phyloP scores from a whole-genome alignment of 768 basidiomycete genomes.

The Steccherinum ochraceum region DNA sequence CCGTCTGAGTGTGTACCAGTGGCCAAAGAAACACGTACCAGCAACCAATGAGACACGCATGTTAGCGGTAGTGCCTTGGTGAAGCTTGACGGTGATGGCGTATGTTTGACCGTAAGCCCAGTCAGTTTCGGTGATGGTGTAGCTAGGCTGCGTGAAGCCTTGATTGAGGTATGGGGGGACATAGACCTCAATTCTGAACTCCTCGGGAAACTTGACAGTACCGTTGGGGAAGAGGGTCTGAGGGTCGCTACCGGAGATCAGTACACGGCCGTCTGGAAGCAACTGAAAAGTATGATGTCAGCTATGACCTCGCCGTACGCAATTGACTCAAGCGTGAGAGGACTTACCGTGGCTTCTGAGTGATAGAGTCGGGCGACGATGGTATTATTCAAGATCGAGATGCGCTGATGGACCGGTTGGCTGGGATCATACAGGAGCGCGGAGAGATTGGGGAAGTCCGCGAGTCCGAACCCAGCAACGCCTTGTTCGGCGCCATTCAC shows the following conservation, averaged over 20 bases:
- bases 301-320: neutral
- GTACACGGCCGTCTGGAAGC: slow-evolving; percentile 66
- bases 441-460: slow-evolving; percentile 50
- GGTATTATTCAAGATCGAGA: slow-evolving; percentile 61
- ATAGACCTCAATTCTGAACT: slow-evolving; percentile 77
- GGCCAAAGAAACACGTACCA: slow-evolving; percentile 32
- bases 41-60: slow-evolving; percentile 63
- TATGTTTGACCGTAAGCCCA: slow-evolving; percentile 56
- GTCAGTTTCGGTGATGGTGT: slow-evolving; percentile 51
- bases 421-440: slow-evolving; percentile 70
- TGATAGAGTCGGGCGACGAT: slow-evolving; percentile 75
- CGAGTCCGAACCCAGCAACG: slow-evolving; percentile 69
- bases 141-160: slow-evolving; percentile 56
- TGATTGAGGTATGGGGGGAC: slow-evolving; percentile 78
- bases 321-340: neutral
- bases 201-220: slow-evolving; percentile 54
- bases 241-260: slow-evolving; percentile 75
- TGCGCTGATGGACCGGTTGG: slow-evolving; percentile 48
- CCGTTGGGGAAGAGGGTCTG: slow-evolving; percentile 38
- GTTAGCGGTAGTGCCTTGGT: slow-evolving; percentile 32
- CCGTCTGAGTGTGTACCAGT: slow-evolving; percentile 1
- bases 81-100: slow-evolving; percentile 39
- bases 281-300: slow-evolving; percentile 23
- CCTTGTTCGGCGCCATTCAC: slow-evolving; percentile 69
- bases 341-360: slow-evolving; percentile 52